These are phyloP conservation scores for Candida boleticola DNA, from an alignment of 805 yeast species.

Conservation along the genomic window DNA sequence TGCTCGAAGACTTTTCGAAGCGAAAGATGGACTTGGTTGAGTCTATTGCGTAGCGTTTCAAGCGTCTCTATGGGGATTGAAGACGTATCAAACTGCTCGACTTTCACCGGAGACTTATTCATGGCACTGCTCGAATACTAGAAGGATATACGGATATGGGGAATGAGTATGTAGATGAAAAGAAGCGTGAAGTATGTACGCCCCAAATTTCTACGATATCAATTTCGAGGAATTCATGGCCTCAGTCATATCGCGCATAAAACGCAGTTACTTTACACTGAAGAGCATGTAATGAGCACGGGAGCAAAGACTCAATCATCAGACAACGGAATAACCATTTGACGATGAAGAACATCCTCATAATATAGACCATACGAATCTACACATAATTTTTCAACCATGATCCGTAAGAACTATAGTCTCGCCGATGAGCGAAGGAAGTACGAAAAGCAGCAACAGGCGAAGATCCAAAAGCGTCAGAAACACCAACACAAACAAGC, in stretches of 20 bases:
- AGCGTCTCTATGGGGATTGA: slow-evolving; percentile 36
- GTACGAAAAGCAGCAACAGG: slow-evolving; percentile 34
- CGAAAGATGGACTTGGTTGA: slow-evolving; percentile 43
- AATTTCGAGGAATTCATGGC: background rate
- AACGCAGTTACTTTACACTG: too few relatives aligned
- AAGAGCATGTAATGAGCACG: too few relatives aligned
- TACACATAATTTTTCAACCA: too few relatives aligned
- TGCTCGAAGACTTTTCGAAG: slow-evolving; percentile 37
- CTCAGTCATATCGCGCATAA: too few relatives aligned
- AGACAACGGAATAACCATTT: too few relatives aligned
- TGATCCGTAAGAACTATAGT: slow-evolving; percentile 32
- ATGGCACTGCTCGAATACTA: too few relatives aligned
- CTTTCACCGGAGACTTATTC: slow-evolving; percentile 3
- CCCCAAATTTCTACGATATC: too few relatives aligned
- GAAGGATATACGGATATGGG: too few relatives aligned
- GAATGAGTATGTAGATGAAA: background rate
- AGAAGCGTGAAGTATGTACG: too few relatives aligned
- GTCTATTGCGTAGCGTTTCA: slow-evolving; percentile 39
- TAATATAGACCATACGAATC: too few relatives aligned
- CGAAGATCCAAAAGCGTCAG: slow-evolving; percentile 35
- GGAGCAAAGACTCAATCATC: too few relatives aligned
- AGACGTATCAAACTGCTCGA: slow-evolving; percentile 11
- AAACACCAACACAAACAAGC: slow-evolving; percentile 27
- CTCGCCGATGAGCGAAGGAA: slow-evolving; percentile 37
- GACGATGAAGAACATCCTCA: too few relatives aligned